Evolutionary conservation across 2,329 filamentous ascomycete genomes (phyloP).

Genomic region (Metarhizium album): DNA sequence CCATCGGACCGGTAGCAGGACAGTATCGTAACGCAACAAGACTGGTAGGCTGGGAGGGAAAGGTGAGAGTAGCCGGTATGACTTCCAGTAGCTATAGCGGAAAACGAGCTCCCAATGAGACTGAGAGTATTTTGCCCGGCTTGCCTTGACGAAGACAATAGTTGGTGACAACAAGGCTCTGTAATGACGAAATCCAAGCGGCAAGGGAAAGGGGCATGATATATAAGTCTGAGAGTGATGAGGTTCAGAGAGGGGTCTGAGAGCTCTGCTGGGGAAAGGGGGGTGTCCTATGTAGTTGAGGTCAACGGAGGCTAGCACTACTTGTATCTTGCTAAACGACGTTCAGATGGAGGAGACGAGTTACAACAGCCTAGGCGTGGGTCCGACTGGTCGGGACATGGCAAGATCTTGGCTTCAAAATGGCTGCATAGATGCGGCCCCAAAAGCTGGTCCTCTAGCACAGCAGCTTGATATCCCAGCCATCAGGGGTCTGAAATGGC

Average conservation of each 20-base stretch:
- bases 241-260: neutral
- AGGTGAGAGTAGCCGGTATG: neutral
- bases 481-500: neutral
- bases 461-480: constrained; percentile 1
- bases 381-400: constrained; percentile 7
- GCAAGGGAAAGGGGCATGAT: constrained; percentile 1
- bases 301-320: constrained; percentile 1
- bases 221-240: constrained; percentile 3
- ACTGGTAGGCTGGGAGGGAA: neutral
- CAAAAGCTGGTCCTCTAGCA: constrained; percentile 4
- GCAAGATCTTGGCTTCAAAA: constrained; percentile 7
- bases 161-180: neutral
- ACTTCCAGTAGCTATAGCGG: neutral
- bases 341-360: neutral
- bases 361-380: constrained; percentile 1
- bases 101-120: neutral
- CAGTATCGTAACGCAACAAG: constrained; percentile 11
- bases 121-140: neutral
- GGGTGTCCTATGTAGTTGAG: constrained; percentile 3
- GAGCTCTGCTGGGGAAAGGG: constrained; percentile 1
- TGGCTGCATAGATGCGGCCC: constrained; percentile 1
- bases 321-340: constrained; percentile 1
- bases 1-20: constrained; percentile 25
- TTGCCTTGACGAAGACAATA: neutral
- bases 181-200: neutral